phyloP scores from a whole-genome alignment of 257 asterid genomes.

The Lycium ferocissimum region DNA sequence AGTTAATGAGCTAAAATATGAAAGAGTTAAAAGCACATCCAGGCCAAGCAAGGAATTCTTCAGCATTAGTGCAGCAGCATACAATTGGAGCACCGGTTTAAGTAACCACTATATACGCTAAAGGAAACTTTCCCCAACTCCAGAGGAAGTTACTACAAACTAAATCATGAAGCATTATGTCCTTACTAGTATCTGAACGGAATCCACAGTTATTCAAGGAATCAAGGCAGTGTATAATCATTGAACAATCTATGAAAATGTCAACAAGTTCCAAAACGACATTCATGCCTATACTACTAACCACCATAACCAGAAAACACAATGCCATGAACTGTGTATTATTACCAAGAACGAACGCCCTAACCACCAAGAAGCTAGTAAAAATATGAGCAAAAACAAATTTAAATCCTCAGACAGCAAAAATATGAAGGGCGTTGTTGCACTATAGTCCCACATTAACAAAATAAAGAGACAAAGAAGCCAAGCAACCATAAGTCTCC shows the following conservation, averaged over 20 bases:
- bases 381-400: neutral
- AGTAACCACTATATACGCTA: neutral
- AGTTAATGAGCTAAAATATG: neutral
- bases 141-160: neutral
- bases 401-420: neutral
- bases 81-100: neutral
- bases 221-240: neutral
- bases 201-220: neutral
- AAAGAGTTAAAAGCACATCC: neutral
- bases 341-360: neutral
- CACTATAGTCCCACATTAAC: neutral
- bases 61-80: neutral
- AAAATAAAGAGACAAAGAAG: neutral
- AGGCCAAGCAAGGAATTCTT: neutral
- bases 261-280: neutral
- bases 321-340: neutral
- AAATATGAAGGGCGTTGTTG: neutral
- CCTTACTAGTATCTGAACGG: neutral
- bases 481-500: neutral
- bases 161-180: slow-evolving; percentile 10
- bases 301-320: neutral
- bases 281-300: neutral
- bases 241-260: neutral
- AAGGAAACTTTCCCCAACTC: neutral
- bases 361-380: neutral